Evolutionary conservation across 768 basidiomycete genomes (phyloP).

Genomic region (Chalciporus piperatus): DNA sequence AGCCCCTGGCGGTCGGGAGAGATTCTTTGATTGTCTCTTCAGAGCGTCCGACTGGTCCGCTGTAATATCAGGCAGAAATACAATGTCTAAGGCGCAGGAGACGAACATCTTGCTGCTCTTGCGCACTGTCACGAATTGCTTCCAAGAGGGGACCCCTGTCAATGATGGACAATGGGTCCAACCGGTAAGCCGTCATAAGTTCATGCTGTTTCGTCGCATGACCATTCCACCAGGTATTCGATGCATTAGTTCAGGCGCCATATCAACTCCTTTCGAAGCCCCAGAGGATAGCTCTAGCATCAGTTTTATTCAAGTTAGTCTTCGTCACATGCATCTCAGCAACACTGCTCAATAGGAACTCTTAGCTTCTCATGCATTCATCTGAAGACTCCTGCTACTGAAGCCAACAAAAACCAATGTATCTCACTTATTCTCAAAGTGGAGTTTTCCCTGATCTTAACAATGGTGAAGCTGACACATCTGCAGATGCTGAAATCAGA

Average conservation of each 20-base stretch:
- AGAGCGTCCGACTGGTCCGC: slow-evolving; percentile 62
- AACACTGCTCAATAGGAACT: slow-evolving; percentile 1
- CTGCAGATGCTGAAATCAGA: slow-evolving; percentile 36
- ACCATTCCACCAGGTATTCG: slow-evolving; percentile 50
- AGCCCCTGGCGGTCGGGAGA: slow-evolving; percentile 40
- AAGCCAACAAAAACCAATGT: slow-evolving; percentile 40
- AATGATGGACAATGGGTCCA: slow-evolving; percentile 49
- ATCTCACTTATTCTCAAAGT: slow-evolving; percentile 49
- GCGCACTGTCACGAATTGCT: slow-evolving; percentile 75
- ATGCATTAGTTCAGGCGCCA: slow-evolving; percentile 46
- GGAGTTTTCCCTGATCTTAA: slow-evolving; percentile 1
- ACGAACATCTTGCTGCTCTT: slow-evolving; percentile 82
- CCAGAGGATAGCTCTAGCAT: slow-evolving; percentile 75
- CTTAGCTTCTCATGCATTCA: slow-evolving; percentile 64
- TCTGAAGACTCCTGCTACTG: slow-evolving; percentile 41
- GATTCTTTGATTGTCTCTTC: slow-evolving; percentile 62
- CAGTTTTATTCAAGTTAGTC: slow-evolving; percentile 85
- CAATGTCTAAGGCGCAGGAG: slow-evolving; percentile 69
- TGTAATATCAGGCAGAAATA: slow-evolving; percentile 45
- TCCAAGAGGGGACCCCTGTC: slow-evolving; percentile 52
- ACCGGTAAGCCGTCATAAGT: slow-evolving; percentile 37
- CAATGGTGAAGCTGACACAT: slow-evolving; percentile 5
- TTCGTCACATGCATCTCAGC: neutral
- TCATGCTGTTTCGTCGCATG: slow-evolving; percentile 3
- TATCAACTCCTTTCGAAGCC: slow-evolving; percentile 60